A percentile compares a stretch with the other conserved stretches of the same genome.
Evolutionary conservation across 495 filamentous ascomycete genomes (phyloP).

Genomic region (Tuber microsphaerosporum): DNA sequence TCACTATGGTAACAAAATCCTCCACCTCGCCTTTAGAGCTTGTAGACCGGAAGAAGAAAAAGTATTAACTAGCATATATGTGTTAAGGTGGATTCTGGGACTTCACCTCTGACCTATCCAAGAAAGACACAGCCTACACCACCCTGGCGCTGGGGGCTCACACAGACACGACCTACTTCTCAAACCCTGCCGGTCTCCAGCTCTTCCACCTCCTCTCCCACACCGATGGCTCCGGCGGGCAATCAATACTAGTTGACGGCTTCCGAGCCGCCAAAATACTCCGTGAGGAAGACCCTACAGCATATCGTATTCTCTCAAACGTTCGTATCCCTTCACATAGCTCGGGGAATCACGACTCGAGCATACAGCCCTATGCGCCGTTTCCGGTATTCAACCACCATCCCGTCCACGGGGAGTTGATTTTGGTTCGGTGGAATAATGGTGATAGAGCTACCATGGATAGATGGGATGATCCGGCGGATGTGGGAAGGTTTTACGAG

Average conservation of each 20-base stretch:
- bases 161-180: constrained; percentile 92
- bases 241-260: constrained; percentile 73
- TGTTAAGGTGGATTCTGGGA: constrained; percentile 75
- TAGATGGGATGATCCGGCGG: constrained; percentile 43
- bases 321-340: constrained; percentile 63
- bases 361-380: constrained; percentile 59
- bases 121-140: constrained; percentile 91
- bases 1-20: constrained; percentile 62
- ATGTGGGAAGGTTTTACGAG: constrained; percentile 60
- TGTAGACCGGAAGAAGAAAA: not conserved
- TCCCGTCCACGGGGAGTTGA: constrained; percentile 44
- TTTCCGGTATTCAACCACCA: constrained; percentile 64
- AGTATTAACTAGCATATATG: not conserved
- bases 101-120: constrained; percentile 79
- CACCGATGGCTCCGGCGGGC: constrained; percentile 57
- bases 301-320: constrained; percentile 50
- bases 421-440: constrained; percentile 84
- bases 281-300: constrained; percentile 44
- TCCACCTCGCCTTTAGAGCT: not conserved
- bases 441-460: constrained; percentile 66
- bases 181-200: constrained; percentile 80
- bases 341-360: constrained; percentile 74
- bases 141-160: constrained; percentile 66
- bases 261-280: constrained; percentile 62
- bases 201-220: constrained; percentile 85